phyloP scores from a whole-genome alignment of 805 yeast species.

The Ogataea haglerorum region DNA sequence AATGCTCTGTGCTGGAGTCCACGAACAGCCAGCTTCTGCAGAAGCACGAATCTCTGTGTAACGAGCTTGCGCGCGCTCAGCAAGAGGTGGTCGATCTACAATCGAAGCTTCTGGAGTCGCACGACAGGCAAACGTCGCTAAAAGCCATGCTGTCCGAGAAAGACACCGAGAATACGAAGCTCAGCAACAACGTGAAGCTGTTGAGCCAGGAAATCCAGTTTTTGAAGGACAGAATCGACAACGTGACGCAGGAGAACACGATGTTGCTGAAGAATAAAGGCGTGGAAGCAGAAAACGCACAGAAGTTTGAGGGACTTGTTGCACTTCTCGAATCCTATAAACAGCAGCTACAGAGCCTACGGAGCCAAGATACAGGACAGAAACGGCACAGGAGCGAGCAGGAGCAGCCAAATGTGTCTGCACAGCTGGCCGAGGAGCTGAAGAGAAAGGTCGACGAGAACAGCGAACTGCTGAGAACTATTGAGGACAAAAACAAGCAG shows the following conservation, averaged over 20 bases:
- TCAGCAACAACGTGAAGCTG: slow-evolving; percentile 16
- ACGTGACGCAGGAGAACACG: slow-evolving; percentile 17
- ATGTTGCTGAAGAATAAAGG: slow-evolving; percentile 9
- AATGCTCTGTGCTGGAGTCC: not conserved
- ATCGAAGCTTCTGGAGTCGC: slow-evolving; percentile 10
- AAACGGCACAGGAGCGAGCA: not conserved
- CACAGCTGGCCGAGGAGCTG: slow-evolving; percentile 3
- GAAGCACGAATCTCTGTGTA: slow-evolving; percentile 5
- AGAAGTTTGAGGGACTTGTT: slow-evolving; percentile 36
- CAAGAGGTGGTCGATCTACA: slow-evolving; percentile 15
- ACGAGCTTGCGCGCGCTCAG: slow-evolving; percentile 9
- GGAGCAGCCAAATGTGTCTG: not conserved
- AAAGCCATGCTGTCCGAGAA: slow-evolving; percentile 3
- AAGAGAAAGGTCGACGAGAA: not conserved
- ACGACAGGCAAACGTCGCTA: slow-evolving; percentile 4
- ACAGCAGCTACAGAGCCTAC: slow-evolving; percentile 42
- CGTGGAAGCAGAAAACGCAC: slow-evolving; percentile 14
- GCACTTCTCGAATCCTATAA: slow-evolving; percentile 55
- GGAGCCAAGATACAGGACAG: not conserved
- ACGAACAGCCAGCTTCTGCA: slow-evolving; percentile 4
- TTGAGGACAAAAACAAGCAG: slow-evolving; percentile 1
- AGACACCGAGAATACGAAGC: slow-evolving; percentile 13
- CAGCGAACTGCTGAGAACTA: not conserved
- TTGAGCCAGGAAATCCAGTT: slow-evolving; percentile 19
- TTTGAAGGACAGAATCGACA: slow-evolving; percentile 20